These are phyloP conservation scores for Aristolochia californica DNA, from an alignment of 164 flowering plant genomes.

Conservation along the genomic window DNA sequence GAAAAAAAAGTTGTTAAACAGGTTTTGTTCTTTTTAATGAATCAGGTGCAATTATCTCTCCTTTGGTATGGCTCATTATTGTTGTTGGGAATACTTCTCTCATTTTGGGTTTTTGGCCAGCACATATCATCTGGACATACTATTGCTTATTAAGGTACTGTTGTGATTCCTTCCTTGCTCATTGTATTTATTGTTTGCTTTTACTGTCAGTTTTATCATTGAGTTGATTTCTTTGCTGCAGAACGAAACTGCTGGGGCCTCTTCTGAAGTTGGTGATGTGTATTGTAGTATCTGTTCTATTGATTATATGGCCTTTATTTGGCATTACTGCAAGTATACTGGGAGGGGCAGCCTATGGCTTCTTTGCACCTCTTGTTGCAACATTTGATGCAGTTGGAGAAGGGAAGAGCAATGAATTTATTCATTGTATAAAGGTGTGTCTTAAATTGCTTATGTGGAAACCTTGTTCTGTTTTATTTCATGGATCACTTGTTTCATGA, in stretches of 20 bases:
- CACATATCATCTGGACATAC: constrained; percentile 52
- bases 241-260: constrained; percentile 68
- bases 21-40: too few relatives aligned
- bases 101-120: constrained; percentile 76
- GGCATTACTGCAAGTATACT: constrained; percentile 57
- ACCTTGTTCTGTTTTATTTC: background rate
- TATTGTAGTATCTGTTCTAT: constrained; percentile 25
- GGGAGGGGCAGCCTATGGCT: constrained; percentile 62
- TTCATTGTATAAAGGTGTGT: constrained; percentile 63
- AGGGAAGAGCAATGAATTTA: constrained; percentile 49
- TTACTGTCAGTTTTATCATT: constrained; percentile 1
- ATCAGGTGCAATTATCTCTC: constrained; percentile 68
- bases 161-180: background rate
- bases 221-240: constrained; percentile 21
- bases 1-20: too few relatives aligned
- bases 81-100: constrained; percentile 55
- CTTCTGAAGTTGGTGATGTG: constrained; percentile 57
- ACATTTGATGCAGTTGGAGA: constrained; percentile 88
- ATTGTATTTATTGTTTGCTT: background rate
- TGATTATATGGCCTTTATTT: constrained; percentile 60
- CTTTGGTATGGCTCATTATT: constrained; percentile 60
- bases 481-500: background rate
- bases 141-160: constrained; percentile 50
- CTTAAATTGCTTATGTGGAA: background rate
- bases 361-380: constrained; percentile 56